These are phyloP conservation scores for Polysphondylium violaceum DNA, from an alignment of 78 protist genomes.

Conservation along the genomic window DNA sequence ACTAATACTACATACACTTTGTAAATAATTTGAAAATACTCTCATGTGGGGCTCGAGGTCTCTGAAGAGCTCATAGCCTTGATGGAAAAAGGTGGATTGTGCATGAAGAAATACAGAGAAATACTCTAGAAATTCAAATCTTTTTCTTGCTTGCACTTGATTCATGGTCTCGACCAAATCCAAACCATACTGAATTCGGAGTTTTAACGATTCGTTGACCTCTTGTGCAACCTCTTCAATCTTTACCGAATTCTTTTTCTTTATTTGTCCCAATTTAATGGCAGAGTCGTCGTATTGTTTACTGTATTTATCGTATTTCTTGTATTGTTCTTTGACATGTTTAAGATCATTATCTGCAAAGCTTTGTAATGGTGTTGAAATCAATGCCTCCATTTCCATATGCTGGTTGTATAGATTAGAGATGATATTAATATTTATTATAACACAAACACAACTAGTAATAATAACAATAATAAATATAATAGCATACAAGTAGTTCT, in stretches of 20 bases:
- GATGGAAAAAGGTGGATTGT: constrained; percentile 76
- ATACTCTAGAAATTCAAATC: constrained; percentile 71
- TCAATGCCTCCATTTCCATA: constrained; percentile 67
- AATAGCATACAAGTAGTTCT: constrained; percentile 63
- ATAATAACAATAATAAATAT: too few relatives aligned
- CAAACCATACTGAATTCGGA: constrained; percentile 46
- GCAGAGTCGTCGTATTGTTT: constrained; percentile 55
- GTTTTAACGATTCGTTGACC: constrained; percentile 37
- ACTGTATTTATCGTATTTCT: constrained; percentile 69
- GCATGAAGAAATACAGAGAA: constrained; percentile 73
- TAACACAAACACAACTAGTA: background rate
- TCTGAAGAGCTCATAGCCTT: constrained; percentile 74
- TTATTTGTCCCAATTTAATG: constrained; percentile 59
- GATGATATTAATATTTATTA: background rate
- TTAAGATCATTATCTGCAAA: constrained; percentile 73
- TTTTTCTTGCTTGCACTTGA: constrained; percentile 69
- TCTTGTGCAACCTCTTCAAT: constrained; percentile 72
- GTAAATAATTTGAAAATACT: constrained; percentile 62
- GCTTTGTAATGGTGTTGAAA: constrained; percentile 54
- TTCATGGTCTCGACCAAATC: constrained; percentile 78
- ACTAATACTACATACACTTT: constrained; percentile 7
- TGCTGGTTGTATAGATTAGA: background rate
- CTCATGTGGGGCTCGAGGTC: constrained; percentile 77
- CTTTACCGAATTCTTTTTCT: constrained; percentile 57
- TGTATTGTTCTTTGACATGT: constrained; percentile 70